Percentiles rank a stretch among this genome's conserved stretches.
Evolutionary conservation across 352 stramenopile genomes (phyloP).

Genomic region (Globisporangium splendens): DNA sequence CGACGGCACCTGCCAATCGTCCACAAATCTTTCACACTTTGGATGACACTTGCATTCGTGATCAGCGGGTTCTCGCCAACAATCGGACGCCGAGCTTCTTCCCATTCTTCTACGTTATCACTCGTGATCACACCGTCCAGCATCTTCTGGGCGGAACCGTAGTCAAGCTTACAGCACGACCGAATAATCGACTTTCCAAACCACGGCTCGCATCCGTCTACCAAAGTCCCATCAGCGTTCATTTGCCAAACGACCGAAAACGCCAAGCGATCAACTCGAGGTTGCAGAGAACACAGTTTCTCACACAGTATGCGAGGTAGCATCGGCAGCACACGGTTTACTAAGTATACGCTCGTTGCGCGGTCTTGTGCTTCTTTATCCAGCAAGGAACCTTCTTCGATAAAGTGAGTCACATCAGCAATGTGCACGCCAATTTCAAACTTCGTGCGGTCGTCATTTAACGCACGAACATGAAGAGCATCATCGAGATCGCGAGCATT

Average conservation of each 20-base stretch:
- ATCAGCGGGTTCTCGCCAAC: constrained; percentile 37
- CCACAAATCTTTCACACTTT: constrained; percentile 70
- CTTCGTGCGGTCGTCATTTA: constrained; percentile 52
- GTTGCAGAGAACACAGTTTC: constrained; percentile 96
- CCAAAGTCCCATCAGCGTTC: constrained; percentile 92
- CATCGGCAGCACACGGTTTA: constrained; percentile 95
- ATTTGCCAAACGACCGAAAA: constrained; percentile 97
- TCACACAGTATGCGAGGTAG: constrained; percentile 95
- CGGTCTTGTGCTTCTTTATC: constrained; percentile 92
- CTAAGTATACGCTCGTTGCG: constrained; percentile 96
- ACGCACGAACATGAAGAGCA: constrained; percentile 88
- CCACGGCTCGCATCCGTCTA: constrained; percentile 88
- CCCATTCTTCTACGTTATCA: constrained; percentile 73
- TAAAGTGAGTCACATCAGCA: constrained; percentile 97
- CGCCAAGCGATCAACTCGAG: constrained; percentile 94
- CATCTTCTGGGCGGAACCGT: constrained; percentile 95
- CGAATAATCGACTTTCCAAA: constrained; percentile 98
- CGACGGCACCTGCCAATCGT: constrained; percentile 64
- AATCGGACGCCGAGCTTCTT: constrained; percentile 45
- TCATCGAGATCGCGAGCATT: constrained; percentile 97
- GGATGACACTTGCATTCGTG: constrained; percentile 52
- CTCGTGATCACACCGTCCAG: constrained; percentile 87
- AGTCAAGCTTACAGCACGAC: constrained; percentile 96
- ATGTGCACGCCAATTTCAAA: constrained; percentile 97
- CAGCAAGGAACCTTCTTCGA: constrained; percentile 86